Conservation (phyloP, 805 yeast species). For the Schwanniomyces occidentalis region DNA sequence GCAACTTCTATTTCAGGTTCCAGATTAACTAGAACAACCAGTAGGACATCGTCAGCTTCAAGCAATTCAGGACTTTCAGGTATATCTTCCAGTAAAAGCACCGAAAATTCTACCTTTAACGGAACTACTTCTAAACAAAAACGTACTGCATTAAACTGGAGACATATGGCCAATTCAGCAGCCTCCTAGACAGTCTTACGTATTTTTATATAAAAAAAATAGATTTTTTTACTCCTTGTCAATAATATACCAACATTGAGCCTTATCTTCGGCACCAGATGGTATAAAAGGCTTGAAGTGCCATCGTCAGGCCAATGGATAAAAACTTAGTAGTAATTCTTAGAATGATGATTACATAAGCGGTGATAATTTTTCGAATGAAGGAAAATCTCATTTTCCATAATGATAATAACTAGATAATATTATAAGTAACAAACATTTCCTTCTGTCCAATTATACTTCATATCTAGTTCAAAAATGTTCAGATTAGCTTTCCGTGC, state of each 20-base stretch:
- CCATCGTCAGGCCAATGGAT: too few relatives aligned
- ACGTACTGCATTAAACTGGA: conserved; percentile 41
- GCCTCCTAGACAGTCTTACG: background rate
- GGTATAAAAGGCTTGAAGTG: too few relatives aligned
- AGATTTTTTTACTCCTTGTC: background rate
- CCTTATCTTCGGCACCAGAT: too few relatives aligned
- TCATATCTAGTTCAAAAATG: conserved; percentile 29
- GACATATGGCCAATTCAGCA: conserved; percentile 18
- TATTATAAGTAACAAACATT: too few relatives aligned
- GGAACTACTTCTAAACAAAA: conserved; percentile 9
- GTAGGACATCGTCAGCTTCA: conserved; percentile 18
- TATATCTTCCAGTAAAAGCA: conserved; percentile 17
- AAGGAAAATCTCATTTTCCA: background rate
- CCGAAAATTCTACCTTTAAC: conserved; percentile 10
- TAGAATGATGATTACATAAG: conserved; percentile 6
- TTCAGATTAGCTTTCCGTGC: conserved; percentile 55
- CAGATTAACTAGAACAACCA: conserved; percentile 23
- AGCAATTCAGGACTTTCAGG: conserved; percentile 30
- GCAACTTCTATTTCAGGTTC: conserved; percentile 15
- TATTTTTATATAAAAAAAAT: too few relatives aligned
- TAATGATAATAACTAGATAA: too few relatives aligned
- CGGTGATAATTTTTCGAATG: conserved; percentile 4
- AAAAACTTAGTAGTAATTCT: too few relatives aligned
- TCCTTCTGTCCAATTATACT: too few relatives aligned
- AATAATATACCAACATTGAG: too few relatives aligned